Percentiles rank a stretch among this genome's conserved stretches.
phyloP scores from a whole-genome alignment of 1,284 basidiomycete genomes.

The Meripilus lineatus region DNA sequence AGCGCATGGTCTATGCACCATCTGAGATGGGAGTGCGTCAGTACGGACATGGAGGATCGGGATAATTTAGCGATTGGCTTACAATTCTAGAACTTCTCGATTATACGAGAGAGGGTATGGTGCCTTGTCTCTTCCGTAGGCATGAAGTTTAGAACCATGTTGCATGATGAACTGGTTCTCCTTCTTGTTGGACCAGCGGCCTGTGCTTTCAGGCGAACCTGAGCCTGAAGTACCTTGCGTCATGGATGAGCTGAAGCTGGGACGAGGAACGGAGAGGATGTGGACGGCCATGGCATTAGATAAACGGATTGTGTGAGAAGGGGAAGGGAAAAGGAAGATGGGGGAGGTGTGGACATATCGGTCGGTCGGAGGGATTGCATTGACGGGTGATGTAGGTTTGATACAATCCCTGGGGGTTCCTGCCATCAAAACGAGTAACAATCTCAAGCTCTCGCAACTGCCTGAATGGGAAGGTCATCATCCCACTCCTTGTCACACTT shows the following conservation, averaged over 20 bases:
- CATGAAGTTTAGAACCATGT: constrained; percentile 58
- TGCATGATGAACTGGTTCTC: constrained; percentile 54
- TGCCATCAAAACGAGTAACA: too few relatives aligned
- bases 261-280: constrained; percentile 9
- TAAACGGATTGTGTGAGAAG: neutral
- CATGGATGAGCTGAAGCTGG: constrained; percentile 19
- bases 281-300: neutral
- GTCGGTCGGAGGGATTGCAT: too few relatives aligned
- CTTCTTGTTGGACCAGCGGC: constrained; percentile 50
- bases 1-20: constrained; percentile 56
- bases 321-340: neutral
- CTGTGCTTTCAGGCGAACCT: constrained; percentile 34
- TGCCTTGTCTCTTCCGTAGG: constrained; percentile 65
- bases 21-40: constrained; percentile 26
- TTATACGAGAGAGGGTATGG: constrained; percentile 69
- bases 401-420: too few relatives aligned
- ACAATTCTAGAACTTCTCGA: constrained; percentile 60
- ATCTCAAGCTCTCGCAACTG: too few relatives aligned
- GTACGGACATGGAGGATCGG: neutral
- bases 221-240: constrained; percentile 7
- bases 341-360: constrained; percentile 1
- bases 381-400: too few relatives aligned
- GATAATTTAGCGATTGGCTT: constrained; percentile 20
- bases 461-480: too few relatives aligned
- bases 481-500: too few relatives aligned